Conservation (phyloP, 2,329 filamentous ascomycete genomes). For the Tolypocladium guangdongense region DNA sequence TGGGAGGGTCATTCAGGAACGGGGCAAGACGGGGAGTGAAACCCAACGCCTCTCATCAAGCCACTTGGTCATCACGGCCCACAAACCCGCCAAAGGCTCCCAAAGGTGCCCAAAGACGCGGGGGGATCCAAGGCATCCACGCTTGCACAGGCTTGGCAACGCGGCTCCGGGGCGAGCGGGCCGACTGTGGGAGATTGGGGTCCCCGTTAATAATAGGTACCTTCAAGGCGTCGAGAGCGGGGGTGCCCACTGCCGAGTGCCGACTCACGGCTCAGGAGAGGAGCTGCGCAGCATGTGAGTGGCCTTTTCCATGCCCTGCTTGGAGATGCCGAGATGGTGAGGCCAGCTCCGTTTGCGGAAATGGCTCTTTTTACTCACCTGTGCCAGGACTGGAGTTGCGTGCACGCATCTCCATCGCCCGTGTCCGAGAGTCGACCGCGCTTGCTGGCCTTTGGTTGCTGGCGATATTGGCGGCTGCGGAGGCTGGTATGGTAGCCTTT, state of each 20-base stretch:
- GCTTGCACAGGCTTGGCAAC: neutral
- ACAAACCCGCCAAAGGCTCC: no score
- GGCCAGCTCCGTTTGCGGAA: neutral
- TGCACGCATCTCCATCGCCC: no score
- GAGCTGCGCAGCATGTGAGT: neutral
- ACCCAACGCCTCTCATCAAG: neutral
- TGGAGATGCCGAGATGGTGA: neutral
- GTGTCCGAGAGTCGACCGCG: neutral
- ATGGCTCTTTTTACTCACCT: no score
- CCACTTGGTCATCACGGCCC: neutral
- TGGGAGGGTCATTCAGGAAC: neutral
- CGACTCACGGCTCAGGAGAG: neutral
- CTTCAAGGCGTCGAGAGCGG: neutral
- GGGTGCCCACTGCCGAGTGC: no score
- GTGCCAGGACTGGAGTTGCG: no score
- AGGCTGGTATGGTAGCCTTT: neutral
- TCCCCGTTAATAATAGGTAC: no score
- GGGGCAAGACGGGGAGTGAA: neutral
- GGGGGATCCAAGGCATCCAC: no score
- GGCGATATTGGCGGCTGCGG: neutral
- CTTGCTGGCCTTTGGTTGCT: neutral
- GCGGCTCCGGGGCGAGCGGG: neutral
- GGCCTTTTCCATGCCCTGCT: neutral
- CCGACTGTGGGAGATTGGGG: no score
- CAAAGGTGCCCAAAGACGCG: neutral